These are phyloP conservation scores for Rhynchospora breviuscula DNA, from an alignment of 176 grass and related monocot species.

Conservation along the genomic window DNA sequence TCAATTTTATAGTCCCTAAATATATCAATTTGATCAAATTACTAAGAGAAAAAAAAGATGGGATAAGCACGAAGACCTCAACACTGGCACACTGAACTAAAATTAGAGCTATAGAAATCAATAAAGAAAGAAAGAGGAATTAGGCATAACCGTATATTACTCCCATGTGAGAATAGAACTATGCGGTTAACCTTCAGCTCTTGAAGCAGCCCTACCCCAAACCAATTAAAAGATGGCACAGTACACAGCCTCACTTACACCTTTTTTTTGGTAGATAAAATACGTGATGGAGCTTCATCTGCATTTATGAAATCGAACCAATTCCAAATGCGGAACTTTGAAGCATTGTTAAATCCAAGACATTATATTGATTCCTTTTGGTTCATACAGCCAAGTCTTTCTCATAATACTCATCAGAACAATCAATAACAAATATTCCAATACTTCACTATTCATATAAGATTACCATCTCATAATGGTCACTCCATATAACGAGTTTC, in stretches of 20 bases:
- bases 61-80: slow-evolving; percentile 3
- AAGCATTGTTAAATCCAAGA: slow-evolving; percentile 46
- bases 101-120: slow-evolving; percentile 19
- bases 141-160: slow-evolving; percentile 27
- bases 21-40: background rate
- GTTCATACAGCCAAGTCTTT: background rate
- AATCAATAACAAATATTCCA: slow-evolving; percentile 29
- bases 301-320: slow-evolving; percentile 67
- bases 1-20: background rate
- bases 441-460: slow-evolving; percentile 30
- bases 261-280: slow-evolving; percentile 44
- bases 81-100: background rate
- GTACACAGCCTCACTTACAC: slow-evolving; percentile 53
- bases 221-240: slow-evolving; percentile 60
- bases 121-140: slow-evolving; percentile 23
- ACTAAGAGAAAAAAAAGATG: background rate
- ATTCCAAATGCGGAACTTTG: slow-evolving; percentile 74
- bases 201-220: slow-evolving; percentile 64
- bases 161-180: slow-evolving; percentile 31
- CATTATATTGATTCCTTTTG: slow-evolving; percentile 48
- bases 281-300: slow-evolving; percentile 58
- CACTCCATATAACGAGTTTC: slow-evolving; percentile 9
- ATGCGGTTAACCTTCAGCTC: slow-evolving; percentile 26
- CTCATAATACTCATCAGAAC: slow-evolving; percentile 13
- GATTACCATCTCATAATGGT: slow-evolving; percentile 44